Evolutionary conservation across 805 yeast genomes (phyloP).

Genomic region (Candida multigemmis): DNA sequence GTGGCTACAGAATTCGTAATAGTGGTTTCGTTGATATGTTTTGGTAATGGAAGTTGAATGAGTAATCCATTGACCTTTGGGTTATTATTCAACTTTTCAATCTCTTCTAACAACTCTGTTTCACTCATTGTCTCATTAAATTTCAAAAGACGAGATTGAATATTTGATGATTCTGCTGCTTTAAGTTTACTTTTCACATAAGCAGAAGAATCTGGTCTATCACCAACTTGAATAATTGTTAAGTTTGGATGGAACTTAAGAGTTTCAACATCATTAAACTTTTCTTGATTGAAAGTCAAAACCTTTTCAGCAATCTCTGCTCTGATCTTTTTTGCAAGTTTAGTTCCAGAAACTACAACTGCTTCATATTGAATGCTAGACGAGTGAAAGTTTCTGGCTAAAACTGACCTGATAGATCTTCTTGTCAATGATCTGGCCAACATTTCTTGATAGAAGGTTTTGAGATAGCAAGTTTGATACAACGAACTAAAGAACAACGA

Average conservation of each 20-base stretch:
- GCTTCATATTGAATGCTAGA: no score
- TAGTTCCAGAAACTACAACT: constrained; percentile 31
- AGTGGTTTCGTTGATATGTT: constrained; percentile 57
- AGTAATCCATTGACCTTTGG: constrained; percentile 75
- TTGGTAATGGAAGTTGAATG: constrained; percentile 89
- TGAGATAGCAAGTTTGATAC: no score
- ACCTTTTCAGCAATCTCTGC: constrained; percentile 30
- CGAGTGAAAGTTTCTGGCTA: constrained; percentile 1
- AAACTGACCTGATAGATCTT: no score
- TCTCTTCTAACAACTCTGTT: constrained; percentile 46
- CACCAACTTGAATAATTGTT: constrained; percentile 84
- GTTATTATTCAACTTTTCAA: constrained; percentile 63
- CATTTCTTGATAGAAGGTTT: no score
- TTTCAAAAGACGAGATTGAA: constrained; percentile 56
- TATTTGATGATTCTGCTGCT: constrained; percentile 80
- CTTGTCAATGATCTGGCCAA: no score
- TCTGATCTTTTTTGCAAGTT: constrained; percentile 30
- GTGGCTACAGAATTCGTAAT: constrained; percentile 77
- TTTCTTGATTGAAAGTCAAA: constrained; percentile 21
- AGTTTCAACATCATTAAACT: constrained; percentile 14
- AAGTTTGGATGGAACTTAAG: constrained; percentile 60
- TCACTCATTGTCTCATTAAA: constrained; percentile 58
- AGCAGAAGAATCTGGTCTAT: constrained; percentile 81
- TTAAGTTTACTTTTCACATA: constrained; percentile 87
- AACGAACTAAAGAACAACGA: no score